phyloP scores from a whole-genome alignment of 1,284 basidiomycete genomes.

The Boletus sp. region DNA sequence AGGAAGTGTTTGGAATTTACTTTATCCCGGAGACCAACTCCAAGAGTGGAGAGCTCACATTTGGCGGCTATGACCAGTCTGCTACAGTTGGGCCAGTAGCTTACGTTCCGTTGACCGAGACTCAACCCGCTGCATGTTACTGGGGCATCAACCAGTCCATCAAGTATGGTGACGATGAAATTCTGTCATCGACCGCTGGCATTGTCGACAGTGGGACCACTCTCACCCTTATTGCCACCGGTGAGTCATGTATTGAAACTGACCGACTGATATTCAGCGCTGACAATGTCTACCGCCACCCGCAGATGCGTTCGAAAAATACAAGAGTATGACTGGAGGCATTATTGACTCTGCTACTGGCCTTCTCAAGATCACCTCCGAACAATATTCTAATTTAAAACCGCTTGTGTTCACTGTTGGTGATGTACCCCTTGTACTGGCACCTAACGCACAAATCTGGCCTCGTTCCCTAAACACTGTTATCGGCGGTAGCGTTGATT shows the following conservation, averaged over 20 bases:
- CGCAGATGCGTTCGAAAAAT: constrained; percentile 53
- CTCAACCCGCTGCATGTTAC: constrained; percentile 47
- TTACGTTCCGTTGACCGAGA: constrained; percentile 54
- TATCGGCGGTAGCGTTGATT: constrained; percentile 43
- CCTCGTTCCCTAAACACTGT: constrained; percentile 49
- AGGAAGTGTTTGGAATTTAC: constrained; percentile 44
- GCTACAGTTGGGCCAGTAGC: constrained; percentile 49
- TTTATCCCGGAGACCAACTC: constrained; percentile 43
- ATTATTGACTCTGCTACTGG: constrained; percentile 45
- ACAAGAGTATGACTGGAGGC: constrained; percentile 55
- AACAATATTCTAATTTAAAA: constrained; percentile 30
- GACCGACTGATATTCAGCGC: not conserved
- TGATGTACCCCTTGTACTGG: constrained; percentile 40
- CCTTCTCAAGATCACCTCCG: constrained; percentile 44
- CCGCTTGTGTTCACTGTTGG: constrained; percentile 36
- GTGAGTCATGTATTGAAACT: constrained; percentile 25
- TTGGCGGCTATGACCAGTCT: constrained; percentile 50
- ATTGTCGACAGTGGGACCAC: constrained; percentile 49
- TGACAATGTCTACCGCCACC: not conserved
- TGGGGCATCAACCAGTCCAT: constrained; percentile 61
- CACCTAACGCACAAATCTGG: constrained; percentile 56
- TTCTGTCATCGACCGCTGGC: constrained; percentile 43
- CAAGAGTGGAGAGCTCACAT: constrained; percentile 49
- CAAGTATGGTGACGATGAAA: constrained; percentile 44
- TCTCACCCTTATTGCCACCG: constrained; percentile 43